Evolutionary conservation across 2,329 filamentous ascomycete genomes (phyloP), one percentile per base, ranked within the genome.

Genomic region (Leptographium galeiforme): DNA sequence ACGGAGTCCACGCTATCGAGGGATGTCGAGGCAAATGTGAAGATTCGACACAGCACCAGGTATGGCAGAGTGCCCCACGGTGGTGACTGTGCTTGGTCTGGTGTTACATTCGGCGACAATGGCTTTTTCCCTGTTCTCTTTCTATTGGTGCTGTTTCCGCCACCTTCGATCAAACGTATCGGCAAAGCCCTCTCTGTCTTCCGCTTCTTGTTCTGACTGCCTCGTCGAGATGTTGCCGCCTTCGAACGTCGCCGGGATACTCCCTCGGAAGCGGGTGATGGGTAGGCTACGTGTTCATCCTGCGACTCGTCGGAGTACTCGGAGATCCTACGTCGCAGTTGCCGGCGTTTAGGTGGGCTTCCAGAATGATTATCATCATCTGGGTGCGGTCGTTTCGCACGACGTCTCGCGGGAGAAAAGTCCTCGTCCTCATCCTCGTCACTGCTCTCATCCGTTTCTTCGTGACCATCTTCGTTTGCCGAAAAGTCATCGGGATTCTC

Each of bases 1-100:
- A 68, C 68, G 6, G 68, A 62, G 1, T 64, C 61, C 10, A 62
- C 60, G 36, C 72, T 68, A 50, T 74, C 74, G 16, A 85, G 68
- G 4, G 81, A 78, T 50, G 74, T 67, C 3, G 84, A 79, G 12
- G 86, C 82, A 64, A 79, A 81, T 48, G 77, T 68, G 62, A 94
- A 88, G 41, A 93, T 80, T 53, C 81, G 75, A 30, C 81, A 69
- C 58, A 89, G 80, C 16, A 88, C 74, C 47, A 82, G 75, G 60
- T 89, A 67, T 2, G 65, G 64, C 8, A 68, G 59, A 1, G 51
- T 54, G 11, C 25, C 25, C 52, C 52, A 53, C 6, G 52, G 52
- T 19, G 47, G 40, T 10, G n/a, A 30, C 16, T 4, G 33, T 10
- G n/a, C 14, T 11, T 2, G 19, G 11, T 13, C n/a, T 10, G n/a